Evolutionary conservation across 23 red algal genomes (phyloP).

Genomic region (Gracilaria gracilis): DNA sequence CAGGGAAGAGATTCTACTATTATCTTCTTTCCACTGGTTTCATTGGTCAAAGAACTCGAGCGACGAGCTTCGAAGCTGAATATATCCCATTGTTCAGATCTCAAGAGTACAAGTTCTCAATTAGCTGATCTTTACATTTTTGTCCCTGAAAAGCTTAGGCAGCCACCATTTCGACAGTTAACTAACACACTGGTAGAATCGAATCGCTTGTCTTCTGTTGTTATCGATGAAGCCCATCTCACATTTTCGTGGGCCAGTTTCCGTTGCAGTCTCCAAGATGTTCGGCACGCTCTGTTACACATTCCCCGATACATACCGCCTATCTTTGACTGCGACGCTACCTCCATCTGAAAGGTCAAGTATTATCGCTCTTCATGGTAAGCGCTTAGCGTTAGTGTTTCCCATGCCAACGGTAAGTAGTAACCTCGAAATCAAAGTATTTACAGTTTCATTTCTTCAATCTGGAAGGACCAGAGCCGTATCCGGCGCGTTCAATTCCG

Average conservation of each 20-base stretch:
- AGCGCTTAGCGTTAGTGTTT: neutral
- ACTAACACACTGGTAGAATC: neutral
- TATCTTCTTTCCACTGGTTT: slow-evolving; percentile 11
- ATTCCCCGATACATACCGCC: neutral
- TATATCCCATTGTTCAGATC: neutral
- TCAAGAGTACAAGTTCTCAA: neutral
- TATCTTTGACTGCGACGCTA: neutral
- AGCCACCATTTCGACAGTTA: neutral
- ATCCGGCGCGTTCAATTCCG: too few relatives aligned
- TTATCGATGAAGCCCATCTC: slow-evolving; percentile 28
- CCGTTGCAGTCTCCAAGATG: neutral
- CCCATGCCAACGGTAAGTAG: neutral
- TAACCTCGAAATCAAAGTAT: slow-evolving; percentile 1
- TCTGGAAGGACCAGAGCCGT: too few relatives aligned
- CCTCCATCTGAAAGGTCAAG: neutral
- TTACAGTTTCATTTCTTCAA: too few relatives aligned
- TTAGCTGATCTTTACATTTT: slow-evolving; percentile 24
- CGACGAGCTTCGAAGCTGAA: neutral
- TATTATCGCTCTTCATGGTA: neutral
- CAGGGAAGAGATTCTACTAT: neutral
- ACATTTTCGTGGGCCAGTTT: neutral
- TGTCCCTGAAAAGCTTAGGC: neutral
- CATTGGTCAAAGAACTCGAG: neutral
- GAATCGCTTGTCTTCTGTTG: neutral
- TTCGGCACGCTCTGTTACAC: neutral